Conservation (phyloP, 208 protist genomes). For the Porcisia hertigi region DNA sequence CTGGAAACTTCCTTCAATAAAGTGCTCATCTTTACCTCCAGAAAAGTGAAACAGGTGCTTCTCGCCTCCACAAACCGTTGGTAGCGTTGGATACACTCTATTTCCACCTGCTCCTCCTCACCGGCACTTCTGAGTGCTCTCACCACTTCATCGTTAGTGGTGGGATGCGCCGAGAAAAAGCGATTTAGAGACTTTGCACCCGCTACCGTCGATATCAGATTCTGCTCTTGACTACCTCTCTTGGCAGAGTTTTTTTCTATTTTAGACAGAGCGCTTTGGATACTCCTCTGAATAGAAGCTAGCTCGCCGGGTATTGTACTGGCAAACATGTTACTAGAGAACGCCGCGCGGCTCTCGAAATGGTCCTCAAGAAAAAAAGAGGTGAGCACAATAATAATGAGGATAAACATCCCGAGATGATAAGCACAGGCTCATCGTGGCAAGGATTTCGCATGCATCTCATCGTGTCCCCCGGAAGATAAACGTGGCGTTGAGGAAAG, state of each 20-base stretch:
- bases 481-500: neutral
- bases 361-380: neutral
- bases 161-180: neutral
- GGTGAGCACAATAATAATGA: neutral
- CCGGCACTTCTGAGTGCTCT: conserved; percentile 1
- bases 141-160: conserved; percentile 8
- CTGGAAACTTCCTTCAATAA: neutral
- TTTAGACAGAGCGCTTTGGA: neutral
- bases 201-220: neutral
- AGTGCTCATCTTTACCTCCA: neutral
- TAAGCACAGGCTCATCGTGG: neutral
- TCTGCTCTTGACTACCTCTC: neutral
- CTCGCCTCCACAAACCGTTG: neutral
- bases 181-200: neutral
- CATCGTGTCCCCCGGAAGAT: too few species aligned
- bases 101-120: conserved; percentile 19
- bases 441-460: neutral
- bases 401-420: neutral
- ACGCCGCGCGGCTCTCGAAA: neutral
- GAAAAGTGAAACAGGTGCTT: neutral
- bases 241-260: neutral
- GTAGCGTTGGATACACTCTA: conserved; percentile 20
- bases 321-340: neutral
- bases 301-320: neutral
- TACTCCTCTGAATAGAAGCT: neutral